Evolutionary conservation across 169 alveolate genomes (phyloP), one percentile per base, ranked within the genome.

Genomic region (Plasmodium fragile): DNA sequence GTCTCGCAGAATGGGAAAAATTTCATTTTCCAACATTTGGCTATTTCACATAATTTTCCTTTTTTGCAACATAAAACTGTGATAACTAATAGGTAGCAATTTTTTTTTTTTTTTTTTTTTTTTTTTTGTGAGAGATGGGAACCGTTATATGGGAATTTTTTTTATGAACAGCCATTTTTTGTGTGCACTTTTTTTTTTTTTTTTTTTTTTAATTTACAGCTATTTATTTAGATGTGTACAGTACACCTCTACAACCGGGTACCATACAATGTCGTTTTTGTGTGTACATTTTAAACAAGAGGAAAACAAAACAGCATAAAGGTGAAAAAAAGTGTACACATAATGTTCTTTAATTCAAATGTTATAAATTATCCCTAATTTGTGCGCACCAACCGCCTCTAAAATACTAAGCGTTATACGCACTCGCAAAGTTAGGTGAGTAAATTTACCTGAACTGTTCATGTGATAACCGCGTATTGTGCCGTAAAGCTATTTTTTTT

Each of bases 151-250:
- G 75, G 70, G 49, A 39, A 41, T 69, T 73, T 70, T 84, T 73
- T 32, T 85, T 69, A 53, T 85, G 84, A 73, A 85, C 84, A 85
- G 84, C 93, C 79, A 85, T 85, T 85, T 85, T 70, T 83, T 72
- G 65, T 18, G 65, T 34, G 69, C 72, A 43, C 43, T 83, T 83
- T 83, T 83, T 70, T 73, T 83, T 45, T 39, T 83, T 83, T 70
- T 83, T 83, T 83, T 83, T 73, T 84, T 85, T 85, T 85, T 84
- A 85, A 52, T 85, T 85, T 85, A 85, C 93, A 85, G 93, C 93
- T 85, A 43, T 69, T 49, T 49, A 71, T 34, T 5, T 81, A 53
- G 41, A 65, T 65, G 75, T 65, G 75, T 65, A 65, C 13, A 1
- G 75, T 65, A 65, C 75, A 65, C 75, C 28, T 81, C 30, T 83